Evolutionary conservation across 371 early-diverging fungal genomes (phyloP).

Genomic region (Zopfochytrium polystomum): DNA sequence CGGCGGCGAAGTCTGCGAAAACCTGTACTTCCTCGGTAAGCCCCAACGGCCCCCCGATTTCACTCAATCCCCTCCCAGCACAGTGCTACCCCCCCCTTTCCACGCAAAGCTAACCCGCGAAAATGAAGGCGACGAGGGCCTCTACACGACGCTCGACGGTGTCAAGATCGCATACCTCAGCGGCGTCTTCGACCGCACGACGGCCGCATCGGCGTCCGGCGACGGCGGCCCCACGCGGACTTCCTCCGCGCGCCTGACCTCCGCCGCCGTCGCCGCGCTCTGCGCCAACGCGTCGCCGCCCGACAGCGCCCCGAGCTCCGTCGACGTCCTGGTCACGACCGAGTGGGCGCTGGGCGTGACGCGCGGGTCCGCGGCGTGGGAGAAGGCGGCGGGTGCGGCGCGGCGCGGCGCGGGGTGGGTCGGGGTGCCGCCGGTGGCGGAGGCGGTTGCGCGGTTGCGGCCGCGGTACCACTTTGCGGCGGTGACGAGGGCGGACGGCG

Average conservation of each 20-base stretch:
- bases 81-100: neutral
- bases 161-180: constrained; percentile 71
- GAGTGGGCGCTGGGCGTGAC: constrained; percentile 73
- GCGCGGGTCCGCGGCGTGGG: constrained; percentile 18
- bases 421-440: constrained; percentile 47
- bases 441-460: constrained; percentile 53
- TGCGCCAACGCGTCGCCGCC: neutral
- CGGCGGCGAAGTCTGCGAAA: constrained; percentile 73
- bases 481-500: too few species aligned
- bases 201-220: neutral
- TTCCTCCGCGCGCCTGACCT: neutral
- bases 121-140: constrained; percentile 50
- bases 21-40: constrained; percentile 70
- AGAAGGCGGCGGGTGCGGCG: constrained; percentile 4
- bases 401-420: constrained; percentile 24
- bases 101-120: neutral
- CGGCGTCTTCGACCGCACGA: constrained; percentile 47
- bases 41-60: neutral
- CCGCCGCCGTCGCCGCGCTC: neutral
- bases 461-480: constrained; percentile 89
- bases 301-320: neutral
- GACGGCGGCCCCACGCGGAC: constrained; percentile 5
- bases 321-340: constrained; percentile 76
- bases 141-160: constrained; percentile 68
- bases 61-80: neutral